Evolutionary conservation across 208 protist genomes (phyloP), one percentile per base, ranked within the genome.

Genomic region (Tritrichomonas foetus): DNA sequence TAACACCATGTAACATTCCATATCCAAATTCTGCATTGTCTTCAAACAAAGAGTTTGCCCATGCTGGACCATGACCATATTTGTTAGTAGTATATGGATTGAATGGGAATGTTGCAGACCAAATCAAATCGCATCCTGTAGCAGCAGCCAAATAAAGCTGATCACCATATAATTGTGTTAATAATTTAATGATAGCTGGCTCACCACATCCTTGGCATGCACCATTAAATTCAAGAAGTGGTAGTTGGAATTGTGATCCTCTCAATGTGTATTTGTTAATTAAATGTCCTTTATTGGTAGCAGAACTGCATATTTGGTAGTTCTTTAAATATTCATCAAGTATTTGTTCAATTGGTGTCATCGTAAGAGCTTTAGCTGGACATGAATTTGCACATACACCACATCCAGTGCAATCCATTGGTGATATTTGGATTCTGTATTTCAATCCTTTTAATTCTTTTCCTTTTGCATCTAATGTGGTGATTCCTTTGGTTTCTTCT

Each of bases 181-280:
- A n/a, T 20, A 97, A 93, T 66, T 97, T 97, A 53, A 96, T 93
- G 89, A 97, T 96, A n/a, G 96, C 94, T 55, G 96, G 97, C 92
- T 97, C 96, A 94, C 96, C 96, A 93, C 97, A 97, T 72, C 96
- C 97, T 55, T 93, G 95, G 94, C 97, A 97, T 47, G 96, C 97
- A 53, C 96, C 96, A 36, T 66, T 92, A 53, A 95, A 94, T 93
- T 97, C 96, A 27, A 97, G 92, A 27, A 96, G 93, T n/a, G 96
- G 96, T 92, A 95, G 41, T 61, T 96, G 93, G 95, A 97, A 97
- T 84, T 96, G 95, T 25, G 74, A 94, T 47, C 94, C 94, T 11
- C 84, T 25, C 5, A 78, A 27, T 11, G 13, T 78, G 11, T 11
- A 47, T 30, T 27, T 1, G 14, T 5, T 11, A 47, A 78, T 36